Evolutionary conservation across 768 basidiomycete genomes (phyloP).

Genomic region (Hydnum rufescens): DNA sequence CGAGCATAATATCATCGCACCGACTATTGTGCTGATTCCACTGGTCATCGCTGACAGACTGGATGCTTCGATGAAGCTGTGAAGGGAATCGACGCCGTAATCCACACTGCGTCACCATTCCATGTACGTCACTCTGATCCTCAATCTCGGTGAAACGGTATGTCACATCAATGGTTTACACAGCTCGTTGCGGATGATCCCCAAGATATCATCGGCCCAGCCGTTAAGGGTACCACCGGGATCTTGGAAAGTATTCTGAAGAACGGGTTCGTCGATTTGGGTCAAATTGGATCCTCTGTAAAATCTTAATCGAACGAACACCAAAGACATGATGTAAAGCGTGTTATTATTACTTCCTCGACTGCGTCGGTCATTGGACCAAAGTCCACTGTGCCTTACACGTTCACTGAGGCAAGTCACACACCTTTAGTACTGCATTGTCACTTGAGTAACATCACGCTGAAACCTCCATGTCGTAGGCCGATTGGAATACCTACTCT

Average conservation of each 20-base stretch:
- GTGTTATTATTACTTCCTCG: conserved; percentile 21
- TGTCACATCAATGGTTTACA: no score
- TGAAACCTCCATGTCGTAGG: neutral
- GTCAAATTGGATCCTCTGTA: no score
- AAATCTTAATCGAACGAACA: no score
- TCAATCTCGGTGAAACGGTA: neutral
- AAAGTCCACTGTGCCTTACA: neutral
- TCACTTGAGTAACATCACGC: neutral
- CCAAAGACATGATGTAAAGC: conserved; percentile 15
- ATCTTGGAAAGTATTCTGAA: conserved; percentile 17
- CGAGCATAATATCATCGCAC: neutral
- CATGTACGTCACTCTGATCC: conserved; percentile 13
- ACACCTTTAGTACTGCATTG: conserved; percentile 7
- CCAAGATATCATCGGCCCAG: conserved; percentile 20
- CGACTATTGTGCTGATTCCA: conserved; percentile 6
- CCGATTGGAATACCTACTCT: conserved; percentile 19
- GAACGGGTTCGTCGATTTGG: no score
- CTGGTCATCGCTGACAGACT: conserved; percentile 1
- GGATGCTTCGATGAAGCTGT: conserved; percentile 25
- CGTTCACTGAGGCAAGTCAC: conserved; percentile 8
- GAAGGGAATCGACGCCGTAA: conserved; percentile 22
- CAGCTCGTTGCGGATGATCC: neutral
- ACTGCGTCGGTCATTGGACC: conserved; percentile 11
- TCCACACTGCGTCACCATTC: conserved; percentile 17
- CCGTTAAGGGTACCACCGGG: conserved; percentile 19